Evolutionary conservation across 2,329 filamentous ascomycete species (phyloP).

Genomic region (Colletotrichum sp.): DNA sequence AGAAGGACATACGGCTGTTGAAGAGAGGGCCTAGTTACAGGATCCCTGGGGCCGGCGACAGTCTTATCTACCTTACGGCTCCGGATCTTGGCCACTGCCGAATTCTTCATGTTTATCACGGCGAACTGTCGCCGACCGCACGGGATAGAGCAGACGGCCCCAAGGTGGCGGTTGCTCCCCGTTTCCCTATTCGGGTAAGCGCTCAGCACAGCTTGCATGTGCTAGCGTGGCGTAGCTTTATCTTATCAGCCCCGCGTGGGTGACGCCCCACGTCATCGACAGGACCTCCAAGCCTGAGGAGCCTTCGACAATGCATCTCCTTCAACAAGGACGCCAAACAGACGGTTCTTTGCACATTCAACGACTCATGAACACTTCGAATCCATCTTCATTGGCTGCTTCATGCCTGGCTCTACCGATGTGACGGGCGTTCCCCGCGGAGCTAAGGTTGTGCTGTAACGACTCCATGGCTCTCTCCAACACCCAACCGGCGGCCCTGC

Average conservation of each 20-base stretch:
- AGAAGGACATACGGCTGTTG: not conserved
- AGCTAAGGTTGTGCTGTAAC: conserved; percentile 1
- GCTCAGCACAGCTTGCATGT: conserved; percentile 19
- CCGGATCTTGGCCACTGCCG: not conserved
- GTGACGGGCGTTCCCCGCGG: conserved; percentile 6
- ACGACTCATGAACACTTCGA: conserved; percentile 1
- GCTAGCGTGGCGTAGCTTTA: conserved; percentile 13
- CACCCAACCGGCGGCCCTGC: conserved; percentile 2
- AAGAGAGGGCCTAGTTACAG: not conserved
- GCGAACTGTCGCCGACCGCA: not conserved
- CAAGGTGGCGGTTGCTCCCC: conserved; percentile 15
- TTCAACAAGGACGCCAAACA: not conserved
- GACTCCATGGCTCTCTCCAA: not conserved
- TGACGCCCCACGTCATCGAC: conserved; percentile 16
- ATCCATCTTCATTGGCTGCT: not conserved
- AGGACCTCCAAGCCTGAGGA: not conserved
- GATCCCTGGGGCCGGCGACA: not conserved
- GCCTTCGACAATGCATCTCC: conserved; percentile 1
- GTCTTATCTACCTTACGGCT: not conserved
- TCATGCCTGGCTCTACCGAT: not conserved
- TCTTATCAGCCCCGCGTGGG: conserved; percentile 20
- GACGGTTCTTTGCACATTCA: not conserved
- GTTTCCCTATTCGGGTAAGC: conserved; percentile 21
- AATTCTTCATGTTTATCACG: not conserved
- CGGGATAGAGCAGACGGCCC: not conserved